Percentiles rank a stretch among this genome's conserved stretches.
phyloP scores from a whole-genome alignment of 164 flowering plant species.

The Umbellularia californica region DNA sequence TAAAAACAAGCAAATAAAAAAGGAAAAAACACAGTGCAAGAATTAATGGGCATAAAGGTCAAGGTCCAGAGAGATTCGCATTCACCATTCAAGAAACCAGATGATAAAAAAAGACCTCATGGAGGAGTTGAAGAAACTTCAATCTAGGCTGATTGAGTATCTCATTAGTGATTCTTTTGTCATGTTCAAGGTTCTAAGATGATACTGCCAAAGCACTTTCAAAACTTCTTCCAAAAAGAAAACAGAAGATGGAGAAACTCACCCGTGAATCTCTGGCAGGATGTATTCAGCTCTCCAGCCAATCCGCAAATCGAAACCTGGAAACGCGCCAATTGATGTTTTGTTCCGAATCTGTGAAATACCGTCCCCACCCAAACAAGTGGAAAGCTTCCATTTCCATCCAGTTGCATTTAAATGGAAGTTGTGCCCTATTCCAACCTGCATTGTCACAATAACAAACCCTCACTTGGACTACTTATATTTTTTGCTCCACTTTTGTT shows the following conservation, averaged over 20 bases:
- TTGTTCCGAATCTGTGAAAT: slow-evolving; percentile 79
- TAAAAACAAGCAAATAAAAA: too few species aligned
- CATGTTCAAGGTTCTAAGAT: neutral
- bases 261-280: slow-evolving; percentile 88
- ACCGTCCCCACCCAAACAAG: slow-evolving; percentile 89
- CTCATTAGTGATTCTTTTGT: neutral
- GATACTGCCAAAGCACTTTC: neutral
- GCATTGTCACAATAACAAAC: slow-evolving; percentile 15
- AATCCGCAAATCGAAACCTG: slow-evolving; percentile 80
- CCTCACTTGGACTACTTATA: neutral
- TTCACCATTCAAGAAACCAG: too few species aligned
- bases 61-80: too few species aligned
- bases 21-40: too few species aligned
- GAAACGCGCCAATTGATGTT: slow-evolving; percentile 60
- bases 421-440: slow-evolving; percentile 91
- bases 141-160: too few species aligned
- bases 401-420: slow-evolving; percentile 70
- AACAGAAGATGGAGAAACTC: slow-evolving; percentile 20
- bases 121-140: too few species aligned
- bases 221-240: neutral
- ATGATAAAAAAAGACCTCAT: too few species aligned
- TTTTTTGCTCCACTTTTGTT: neutral
- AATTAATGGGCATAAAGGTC: too few species aligned
- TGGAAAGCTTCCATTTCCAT: slow-evolving; percentile 91
- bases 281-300: slow-evolving; percentile 95